Conservation (phyloP, 805 yeast species). For the Candida suzukii region DNA sequence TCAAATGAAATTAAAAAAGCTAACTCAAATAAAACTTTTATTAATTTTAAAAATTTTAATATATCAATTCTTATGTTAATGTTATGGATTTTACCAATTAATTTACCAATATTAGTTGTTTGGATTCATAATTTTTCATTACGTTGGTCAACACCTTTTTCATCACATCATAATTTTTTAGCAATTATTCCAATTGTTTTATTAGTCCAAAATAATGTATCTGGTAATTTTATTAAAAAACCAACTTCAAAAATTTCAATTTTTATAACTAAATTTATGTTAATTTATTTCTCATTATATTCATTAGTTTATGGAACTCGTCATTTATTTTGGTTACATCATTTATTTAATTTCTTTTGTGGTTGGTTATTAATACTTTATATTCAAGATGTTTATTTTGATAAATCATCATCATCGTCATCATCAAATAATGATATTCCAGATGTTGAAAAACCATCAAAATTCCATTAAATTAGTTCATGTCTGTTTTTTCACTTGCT, state of each 20-base stretch:
- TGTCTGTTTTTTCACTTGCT: background rate
- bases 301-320: conserved; percentile 68
- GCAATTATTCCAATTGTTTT: conserved; percentile 70
- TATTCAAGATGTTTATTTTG: conserved; percentile 16
- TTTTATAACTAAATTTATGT: conserved; percentile 27
- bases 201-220: conserved; percentile 46
- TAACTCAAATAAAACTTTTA: background rate
- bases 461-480: conserved; percentile 6
- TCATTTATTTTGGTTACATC: conserved; percentile 81
- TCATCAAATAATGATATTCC: conserved; percentile 4
- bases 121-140: conserved; percentile 74
- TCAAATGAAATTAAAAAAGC: background rate
- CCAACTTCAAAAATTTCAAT: conserved; percentile 18
- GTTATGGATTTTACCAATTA: conserved; percentile 75
- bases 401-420: background rate
- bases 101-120: conserved; percentile 70
- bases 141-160: conserved; percentile 77
- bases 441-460: conserved; percentile 10
- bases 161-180: conserved; percentile 77
- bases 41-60: conserved; percentile 45
- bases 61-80: conserved; percentile 57
- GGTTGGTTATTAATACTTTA: conserved; percentile 36
- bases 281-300: conserved; percentile 52
- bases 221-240: conserved; percentile 40
- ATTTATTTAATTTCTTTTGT: conserved; percentile 59